Conservation (phyloP, 768 basidiomycete species). For the Tylopilus intermedius region DNA sequence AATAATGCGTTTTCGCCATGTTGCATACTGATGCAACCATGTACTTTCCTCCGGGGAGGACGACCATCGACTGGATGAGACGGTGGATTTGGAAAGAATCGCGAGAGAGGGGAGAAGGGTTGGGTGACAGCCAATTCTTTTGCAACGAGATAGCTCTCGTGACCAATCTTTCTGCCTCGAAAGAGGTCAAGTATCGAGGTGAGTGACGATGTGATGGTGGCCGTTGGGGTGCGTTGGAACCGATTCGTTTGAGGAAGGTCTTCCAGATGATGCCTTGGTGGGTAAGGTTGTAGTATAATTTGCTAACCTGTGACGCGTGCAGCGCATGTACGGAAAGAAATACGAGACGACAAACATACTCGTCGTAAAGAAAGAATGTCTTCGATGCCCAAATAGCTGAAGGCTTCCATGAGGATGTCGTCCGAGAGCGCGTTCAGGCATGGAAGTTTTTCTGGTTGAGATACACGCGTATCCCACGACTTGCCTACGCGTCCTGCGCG, state of each 20-base stretch:
- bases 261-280: conserved; percentile 70
- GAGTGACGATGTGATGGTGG: conserved; percentile 53
- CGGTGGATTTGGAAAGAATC: conserved; percentile 28
- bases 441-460: conserved; percentile 22
- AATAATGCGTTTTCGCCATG: conserved; percentile 39
- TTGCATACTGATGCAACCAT: conserved; percentile 58
- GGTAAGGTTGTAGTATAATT: conserved; percentile 55
- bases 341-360: conserved; percentile 22
- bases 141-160: conserved; percentile 56
- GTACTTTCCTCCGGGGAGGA: conserved; percentile 66
- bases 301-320: conserved; percentile 44
- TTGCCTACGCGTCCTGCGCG: conserved; percentile 11
- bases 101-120: conserved; percentile 30
- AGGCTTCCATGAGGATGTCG: conserved; percentile 37
- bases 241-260: conserved; percentile 49
- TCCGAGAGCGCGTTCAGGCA: conserved; percentile 31
- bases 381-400: conserved; percentile 32
- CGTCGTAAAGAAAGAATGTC: conserved; percentile 36
- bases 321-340: not conserved
- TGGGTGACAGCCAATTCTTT: conserved; percentile 48
- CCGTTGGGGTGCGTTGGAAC: conserved; percentile 54
- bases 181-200: conserved; percentile 27
- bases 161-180: conserved; percentile 53
- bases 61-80: conserved; percentile 47
- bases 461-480: conserved; percentile 26